A percentile compares a stretch with the other conserved stretches of the same genome.
These are phyloP conservation scores for Tuctoria greenei DNA, from an alignment of 176 grass and related monocot species.

Conservation along the genomic window DNA sequence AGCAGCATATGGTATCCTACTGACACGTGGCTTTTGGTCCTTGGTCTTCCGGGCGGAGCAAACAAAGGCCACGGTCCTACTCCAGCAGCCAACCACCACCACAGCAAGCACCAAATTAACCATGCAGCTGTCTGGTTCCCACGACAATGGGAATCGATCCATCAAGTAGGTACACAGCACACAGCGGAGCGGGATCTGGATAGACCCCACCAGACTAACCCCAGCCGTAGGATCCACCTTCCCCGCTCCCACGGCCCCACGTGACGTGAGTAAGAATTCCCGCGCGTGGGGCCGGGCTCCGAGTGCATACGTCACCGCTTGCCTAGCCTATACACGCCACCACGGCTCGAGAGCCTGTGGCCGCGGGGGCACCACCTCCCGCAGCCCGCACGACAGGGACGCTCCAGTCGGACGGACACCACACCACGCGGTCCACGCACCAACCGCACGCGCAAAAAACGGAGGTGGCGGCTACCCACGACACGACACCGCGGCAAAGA, in stretches of 20 bases:
- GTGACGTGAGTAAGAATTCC: neutral
- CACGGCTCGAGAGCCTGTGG: neutral
- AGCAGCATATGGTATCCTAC: too few species aligned
- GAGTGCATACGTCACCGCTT: neutral
- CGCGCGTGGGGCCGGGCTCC: too few species aligned
- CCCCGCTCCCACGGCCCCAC: neutral
- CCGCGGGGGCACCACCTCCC: neutral
- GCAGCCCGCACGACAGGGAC: neutral
- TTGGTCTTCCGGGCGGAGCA: neutral
- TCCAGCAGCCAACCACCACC: neutral
- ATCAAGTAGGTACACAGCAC: neutral
- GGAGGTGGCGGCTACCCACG: neutral
- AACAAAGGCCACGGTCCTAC: neutral
- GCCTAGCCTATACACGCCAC: too few species aligned
- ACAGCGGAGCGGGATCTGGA: too few species aligned
- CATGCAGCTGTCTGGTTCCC: neutral
- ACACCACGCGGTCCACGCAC: constrained; percentile 5
- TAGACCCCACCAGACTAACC: neutral
- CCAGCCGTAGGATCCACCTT: neutral
- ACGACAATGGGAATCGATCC: neutral
- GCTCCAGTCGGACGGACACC: neutral
- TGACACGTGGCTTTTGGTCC: too few species aligned
- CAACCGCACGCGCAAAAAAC: neutral
- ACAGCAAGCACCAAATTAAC: too few species aligned
- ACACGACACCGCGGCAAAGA: too few species aligned